These are phyloP conservation scores for Haplographium delicatum DNA, from an alignment of 495 filamentous ascomycete species.

Conservation along the genomic window DNA sequence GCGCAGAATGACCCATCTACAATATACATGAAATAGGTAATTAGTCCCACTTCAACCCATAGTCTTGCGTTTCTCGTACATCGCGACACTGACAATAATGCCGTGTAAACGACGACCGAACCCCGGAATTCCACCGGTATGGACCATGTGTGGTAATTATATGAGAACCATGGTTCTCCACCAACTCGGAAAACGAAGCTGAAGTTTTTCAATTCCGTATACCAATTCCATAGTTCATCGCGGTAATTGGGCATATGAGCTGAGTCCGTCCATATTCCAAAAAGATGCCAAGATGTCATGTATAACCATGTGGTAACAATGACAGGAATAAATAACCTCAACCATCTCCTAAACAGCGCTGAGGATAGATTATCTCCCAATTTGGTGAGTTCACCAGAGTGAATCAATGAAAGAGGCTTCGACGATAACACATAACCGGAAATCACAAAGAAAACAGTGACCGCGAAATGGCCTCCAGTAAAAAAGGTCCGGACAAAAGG, in stretches of 20 bases:
- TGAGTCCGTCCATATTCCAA: constrained; percentile 37
- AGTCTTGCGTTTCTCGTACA: constrained; percentile 40
- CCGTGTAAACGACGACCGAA: constrained; percentile 58
- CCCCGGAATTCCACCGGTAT: constrained; percentile 65
- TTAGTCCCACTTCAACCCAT: constrained; percentile 34
- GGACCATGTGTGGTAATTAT: constrained; percentile 65
- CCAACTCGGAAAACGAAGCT: constrained; percentile 48
- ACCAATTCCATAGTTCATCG: constrained; percentile 49
- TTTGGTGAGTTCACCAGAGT: constrained; percentile 36
- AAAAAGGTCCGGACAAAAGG: constrained; percentile 56
- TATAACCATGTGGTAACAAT: constrained; percentile 50
- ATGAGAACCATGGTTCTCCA: constrained; percentile 42
- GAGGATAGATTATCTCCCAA: constrained; percentile 41
- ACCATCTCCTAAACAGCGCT: constrained; percentile 55
- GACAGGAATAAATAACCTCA: constrained; percentile 59
- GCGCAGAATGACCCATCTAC: constrained; percentile 41
- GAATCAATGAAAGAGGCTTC: constrained; percentile 53
- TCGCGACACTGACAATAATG: constrained; percentile 48
- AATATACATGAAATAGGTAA: constrained; percentile 51
- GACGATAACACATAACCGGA: constrained; percentile 63
- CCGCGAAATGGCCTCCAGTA: constrained; percentile 53
- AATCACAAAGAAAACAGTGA: constrained; percentile 66
- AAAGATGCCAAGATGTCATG: constrained; percentile 44
- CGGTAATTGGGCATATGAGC: constrained; percentile 32
- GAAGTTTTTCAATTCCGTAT: constrained; percentile 54